Evolutionary conservation across 1,139 yeast species (phyloP), one percentile per base, ranked within the genome.

Genomic region (Hyphopichia buzzinii): DNA sequence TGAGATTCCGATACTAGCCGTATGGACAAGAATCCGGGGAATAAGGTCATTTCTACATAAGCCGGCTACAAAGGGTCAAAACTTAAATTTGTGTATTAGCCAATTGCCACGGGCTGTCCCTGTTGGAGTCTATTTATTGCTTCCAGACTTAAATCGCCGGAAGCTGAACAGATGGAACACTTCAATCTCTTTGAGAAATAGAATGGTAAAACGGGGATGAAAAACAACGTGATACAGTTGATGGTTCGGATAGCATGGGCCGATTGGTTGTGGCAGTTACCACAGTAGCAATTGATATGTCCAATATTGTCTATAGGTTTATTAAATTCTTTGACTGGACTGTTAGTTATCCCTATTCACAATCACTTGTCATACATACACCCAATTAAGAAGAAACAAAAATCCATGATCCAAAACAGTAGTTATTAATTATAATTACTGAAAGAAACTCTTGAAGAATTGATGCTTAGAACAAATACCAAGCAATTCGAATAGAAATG

Each of bases 51-150:
- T n/a, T n/a, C n/a, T n/a, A n/a, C n/a, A n/a, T n/a, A n/a, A n/a
- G n/a, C n/a, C n/a, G n/a, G n/a, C n/a, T n/a, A n/a, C n/a, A n/a
- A n/a, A n/a, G n/a, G n/a, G n/a, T n/a, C n/a, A n/a, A n/a, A n/a
- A n/a, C n/a, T n/a, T n/a, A n/a, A 25, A 25, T 25, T 25, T 14
- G 8, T 15, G 12, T 5, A 17, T 24, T 44, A 58, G 13, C 62
- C 64, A 30, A 68, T 67, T 2, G 74, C 74, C 12, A 69, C 70
- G 4, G 74, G 71, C 40, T 68, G 69, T 6, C 76, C 77, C 26
- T 52, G 47, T 37, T 59, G 50, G 44, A 71, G 53, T 31, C 65
- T 50, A n/a, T 48, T 49, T 8, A 67, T 50, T 2, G 62, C 64
- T 3, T 54, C 55, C 8, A 42, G 38, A 39, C 62, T 59, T 27